These are phyloP conservation scores for Bryoerythrophyllum caledonicum DNA, from an alignment of 225 moss, liverwort and hornwort species.

Conservation along the genomic window DNA sequence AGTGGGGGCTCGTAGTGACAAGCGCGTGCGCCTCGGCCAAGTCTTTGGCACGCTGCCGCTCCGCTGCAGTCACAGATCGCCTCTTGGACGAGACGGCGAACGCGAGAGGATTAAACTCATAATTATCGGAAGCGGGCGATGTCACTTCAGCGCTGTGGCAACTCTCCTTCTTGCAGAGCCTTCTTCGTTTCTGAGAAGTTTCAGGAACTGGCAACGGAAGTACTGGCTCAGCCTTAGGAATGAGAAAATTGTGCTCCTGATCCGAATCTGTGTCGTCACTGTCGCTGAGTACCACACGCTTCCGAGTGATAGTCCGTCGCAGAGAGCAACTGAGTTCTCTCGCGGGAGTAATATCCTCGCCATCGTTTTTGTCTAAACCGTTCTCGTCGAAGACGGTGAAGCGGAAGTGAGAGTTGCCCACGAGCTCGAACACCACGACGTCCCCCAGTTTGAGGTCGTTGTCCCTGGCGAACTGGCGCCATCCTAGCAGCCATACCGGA, in stretches of 20 bases:
- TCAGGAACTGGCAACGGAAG: neutral
- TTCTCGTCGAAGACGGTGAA: conserved; percentile 43
- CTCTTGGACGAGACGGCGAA: conserved; percentile 32
- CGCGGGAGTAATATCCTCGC: neutral
- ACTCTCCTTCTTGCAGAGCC: conserved; percentile 13
- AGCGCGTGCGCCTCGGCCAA: conserved; percentile 25
- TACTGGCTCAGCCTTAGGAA: conserved; percentile 3
- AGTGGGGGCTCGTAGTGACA: conserved; percentile 18
- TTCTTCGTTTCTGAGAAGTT: conserved; percentile 25
- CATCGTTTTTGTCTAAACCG: conserved; percentile 11
- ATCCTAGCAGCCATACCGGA: conserved; percentile 41
- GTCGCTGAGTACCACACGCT: conserved; percentile 4
- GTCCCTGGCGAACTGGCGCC: conserved; percentile 32
- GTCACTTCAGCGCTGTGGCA: neutral
- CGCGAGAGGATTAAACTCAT: conserved; percentile 18
- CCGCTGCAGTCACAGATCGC: conserved; percentile 26
- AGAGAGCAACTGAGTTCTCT: conserved; percentile 12
- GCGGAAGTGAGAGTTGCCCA: conserved; percentile 23
- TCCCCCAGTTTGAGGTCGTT: conserved; percentile 30
- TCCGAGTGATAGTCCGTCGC: neutral
- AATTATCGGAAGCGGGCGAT: neutral
- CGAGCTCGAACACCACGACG: conserved; percentile 40
- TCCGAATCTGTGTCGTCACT: conserved; percentile 15
- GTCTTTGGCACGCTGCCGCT: conserved; percentile 23
- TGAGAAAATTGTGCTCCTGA: neutral